Evolutionary conservation across 352 stramenopile genomes (phyloP), one percentile per base, ranked within the genome.

Genomic region (Phytophthora colocasiae): DNA sequence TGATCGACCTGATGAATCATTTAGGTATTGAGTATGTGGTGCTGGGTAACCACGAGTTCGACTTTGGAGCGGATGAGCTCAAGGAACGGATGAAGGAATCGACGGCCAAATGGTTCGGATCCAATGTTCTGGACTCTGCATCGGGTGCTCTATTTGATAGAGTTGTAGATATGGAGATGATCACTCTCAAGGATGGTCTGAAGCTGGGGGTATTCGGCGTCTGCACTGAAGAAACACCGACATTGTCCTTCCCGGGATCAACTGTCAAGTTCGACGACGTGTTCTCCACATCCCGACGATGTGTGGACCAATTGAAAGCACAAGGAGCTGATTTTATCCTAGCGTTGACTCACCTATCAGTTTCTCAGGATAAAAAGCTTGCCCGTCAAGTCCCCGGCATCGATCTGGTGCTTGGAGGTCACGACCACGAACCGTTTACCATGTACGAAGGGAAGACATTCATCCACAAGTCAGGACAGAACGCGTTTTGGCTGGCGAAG

Each of bases 371-470:
- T 68, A 78, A 83, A 26, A 59, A 85, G 22, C 57, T 97, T 31
- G 86, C 86, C 1, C 66, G 75, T 3, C 77, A 77, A 39, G 76
- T 91, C 24, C 78, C 80, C 5, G 85, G 85, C 6, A 94, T 96
- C 31, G 78, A 97, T 50, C 53, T 97, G 41, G 84, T 98, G 36
- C 75, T 98, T 17, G 93, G 93, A 12, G 92, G 93, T 10, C 93
- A 98, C 66, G 93, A 98, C 63, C 93, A 98, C 64, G 90, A 97
- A 39, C 89, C 89, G 0, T 90, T 97, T 51, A 92, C 91, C 41
- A 56, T 93, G 48, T 90, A 94, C 46, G 75, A 93, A 61, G 68
- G 83, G 57, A 79, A 89, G 24, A 95, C 90, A 1, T 80, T 97
- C 36, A 89, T 97, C 32, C 92, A 96, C 80, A 97, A 97, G 63